Conservation (phyloP, 495 filamentous ascomycete genomes). For the Podospora tetraspora region DNA sequence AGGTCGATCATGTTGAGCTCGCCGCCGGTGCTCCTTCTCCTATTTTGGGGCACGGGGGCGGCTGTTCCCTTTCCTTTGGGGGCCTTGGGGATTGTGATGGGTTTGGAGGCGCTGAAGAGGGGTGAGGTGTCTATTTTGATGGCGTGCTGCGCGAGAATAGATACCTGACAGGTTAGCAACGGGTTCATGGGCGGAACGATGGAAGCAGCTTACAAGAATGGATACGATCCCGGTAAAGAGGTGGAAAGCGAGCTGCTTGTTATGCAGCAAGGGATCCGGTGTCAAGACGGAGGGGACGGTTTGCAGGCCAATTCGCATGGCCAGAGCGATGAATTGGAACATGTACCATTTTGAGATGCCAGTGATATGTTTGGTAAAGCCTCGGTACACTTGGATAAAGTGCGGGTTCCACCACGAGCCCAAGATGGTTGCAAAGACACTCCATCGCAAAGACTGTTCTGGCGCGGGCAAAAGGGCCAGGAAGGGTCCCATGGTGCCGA, state of each 20-base stretch:
- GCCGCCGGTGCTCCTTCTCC: conserved; percentile 18
- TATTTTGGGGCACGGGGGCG: conserved; percentile 1
- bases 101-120: conserved; percentile 42
- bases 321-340: conserved; percentile 57
- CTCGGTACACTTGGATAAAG: conserved; percentile 57
- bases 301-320: conserved; percentile 51
- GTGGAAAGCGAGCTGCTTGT: conserved; percentile 48
- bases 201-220: conserved; percentile 46
- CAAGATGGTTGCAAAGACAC: conserved; percentile 48
- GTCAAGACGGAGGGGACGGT: conserved; percentile 43
- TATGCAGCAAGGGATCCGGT: conserved; percentile 35
- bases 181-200: no score
- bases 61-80: neutral
- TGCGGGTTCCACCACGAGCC: conserved; percentile 76
- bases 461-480: conserved; percentile 25
- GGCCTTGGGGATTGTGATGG: conserved; percentile 21
- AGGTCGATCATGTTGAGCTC: conserved; percentile 32
- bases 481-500: conserved; percentile 15
- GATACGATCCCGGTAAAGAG: conserved; percentile 50
- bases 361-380: conserved; percentile 56
- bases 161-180: conserved; percentile 30
- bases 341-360: conserved; percentile 66
- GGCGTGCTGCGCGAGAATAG: conserved; percentile 42
- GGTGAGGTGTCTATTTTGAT: conserved; percentile 54
- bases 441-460: conserved; percentile 41